Evolutionary conservation across 2,329 filamentous ascomycete species (phyloP).

Genomic region (Fusarium pilosicola): DNA sequence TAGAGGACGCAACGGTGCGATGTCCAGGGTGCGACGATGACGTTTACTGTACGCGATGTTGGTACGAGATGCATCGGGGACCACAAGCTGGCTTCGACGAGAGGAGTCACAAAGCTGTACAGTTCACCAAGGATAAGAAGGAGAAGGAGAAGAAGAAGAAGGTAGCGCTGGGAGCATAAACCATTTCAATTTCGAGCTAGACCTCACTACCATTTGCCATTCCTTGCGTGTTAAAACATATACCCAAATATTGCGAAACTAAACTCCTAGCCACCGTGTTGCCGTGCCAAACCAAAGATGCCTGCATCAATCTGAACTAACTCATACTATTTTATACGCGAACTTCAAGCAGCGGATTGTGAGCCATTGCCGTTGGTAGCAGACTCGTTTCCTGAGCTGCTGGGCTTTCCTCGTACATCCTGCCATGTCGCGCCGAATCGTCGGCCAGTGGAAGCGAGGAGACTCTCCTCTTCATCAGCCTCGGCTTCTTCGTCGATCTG

Average conservation of each 20-base stretch:
- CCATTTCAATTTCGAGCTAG: conserved; percentile 18
- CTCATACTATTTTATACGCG: not conserved
- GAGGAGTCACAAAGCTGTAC: conserved; percentile 72
- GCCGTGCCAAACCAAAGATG: conserved; percentile 3
- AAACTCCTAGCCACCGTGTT: conserved; percentile 20
- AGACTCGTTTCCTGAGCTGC: conserved; percentile 27
- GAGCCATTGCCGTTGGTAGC: conserved; percentile 33
- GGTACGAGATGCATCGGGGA: conserved; percentile 82
- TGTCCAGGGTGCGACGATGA: conserved; percentile 78
- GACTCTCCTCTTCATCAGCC: conserved; percentile 90
- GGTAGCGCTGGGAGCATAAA: conserved; percentile 52
- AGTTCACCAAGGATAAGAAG: conserved; percentile 57
- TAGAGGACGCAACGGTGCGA: conserved; percentile 77
- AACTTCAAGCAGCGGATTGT: conserved; percentile 28
- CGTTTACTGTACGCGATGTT: conserved; percentile 81
- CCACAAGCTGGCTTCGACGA: conserved; percentile 77
- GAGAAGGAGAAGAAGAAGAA: conserved; percentile 49
- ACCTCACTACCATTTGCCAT: conserved; percentile 15
- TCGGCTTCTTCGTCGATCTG: conserved; percentile 90
- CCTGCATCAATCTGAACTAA: conserved; percentile 10
- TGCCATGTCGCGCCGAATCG: conserved; percentile 89
- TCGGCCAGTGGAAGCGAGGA: conserved; percentile 84
- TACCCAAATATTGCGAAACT: conserved; percentile 18
- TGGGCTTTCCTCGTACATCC: conserved; percentile 74
- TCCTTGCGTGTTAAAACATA: conserved; percentile 18